Conservation (phyloP, 2,329 filamentous ascomycete genomes). For the Onygenales sp. region DNA sequence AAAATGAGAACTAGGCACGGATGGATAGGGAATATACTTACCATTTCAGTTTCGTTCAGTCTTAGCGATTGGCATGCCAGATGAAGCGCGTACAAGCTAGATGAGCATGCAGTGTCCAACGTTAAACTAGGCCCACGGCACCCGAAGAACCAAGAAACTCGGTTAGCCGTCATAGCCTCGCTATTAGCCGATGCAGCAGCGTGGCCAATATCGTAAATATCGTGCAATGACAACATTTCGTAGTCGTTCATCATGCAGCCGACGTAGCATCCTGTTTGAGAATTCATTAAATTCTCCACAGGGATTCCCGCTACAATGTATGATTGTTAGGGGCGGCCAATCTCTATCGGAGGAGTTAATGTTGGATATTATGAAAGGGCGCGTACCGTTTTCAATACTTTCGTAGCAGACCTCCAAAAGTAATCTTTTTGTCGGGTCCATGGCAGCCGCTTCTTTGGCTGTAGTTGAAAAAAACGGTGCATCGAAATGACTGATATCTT, state of each 20-base stretch:
- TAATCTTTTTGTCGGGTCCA: conserved; percentile 16
- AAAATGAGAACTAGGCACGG: not conserved
- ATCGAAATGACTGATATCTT: conserved; percentile 9
- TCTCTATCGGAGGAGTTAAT: not conserved
- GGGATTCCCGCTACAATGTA: not conserved
- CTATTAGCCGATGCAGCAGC: conserved; percentile 14
- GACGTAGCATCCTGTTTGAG: conserved; percentile 6
- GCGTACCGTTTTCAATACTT: conserved; percentile 10
- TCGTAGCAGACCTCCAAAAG: conserved; percentile 12
- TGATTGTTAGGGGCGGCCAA: not conserved
- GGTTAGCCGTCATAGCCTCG: conserved; percentile 17
- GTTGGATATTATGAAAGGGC: not conserved
- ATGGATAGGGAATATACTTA: conserved; percentile 6
- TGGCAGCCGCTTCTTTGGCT: conserved; percentile 10
- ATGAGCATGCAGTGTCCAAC: conserved; percentile 21
- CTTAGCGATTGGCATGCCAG: conserved; percentile 18
- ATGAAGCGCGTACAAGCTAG: conserved; percentile 20
- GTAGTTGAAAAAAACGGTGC: conserved; percentile 9
- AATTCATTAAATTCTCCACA: conserved; percentile 7
- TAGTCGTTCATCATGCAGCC: conserved; percentile 7
- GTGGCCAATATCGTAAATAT: not conserved
- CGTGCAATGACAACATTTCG: not conserved
- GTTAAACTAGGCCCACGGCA: conserved; percentile 18
- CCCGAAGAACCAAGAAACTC: conserved; percentile 21
- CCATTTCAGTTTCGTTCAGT: conserved; percentile 10